Evolutionary conservation across 2,329 filamentous ascomycete genomes (phyloP), one percentile per base, ranked within the genome.

Genomic region (Stemphylium lycopersici): DNA sequence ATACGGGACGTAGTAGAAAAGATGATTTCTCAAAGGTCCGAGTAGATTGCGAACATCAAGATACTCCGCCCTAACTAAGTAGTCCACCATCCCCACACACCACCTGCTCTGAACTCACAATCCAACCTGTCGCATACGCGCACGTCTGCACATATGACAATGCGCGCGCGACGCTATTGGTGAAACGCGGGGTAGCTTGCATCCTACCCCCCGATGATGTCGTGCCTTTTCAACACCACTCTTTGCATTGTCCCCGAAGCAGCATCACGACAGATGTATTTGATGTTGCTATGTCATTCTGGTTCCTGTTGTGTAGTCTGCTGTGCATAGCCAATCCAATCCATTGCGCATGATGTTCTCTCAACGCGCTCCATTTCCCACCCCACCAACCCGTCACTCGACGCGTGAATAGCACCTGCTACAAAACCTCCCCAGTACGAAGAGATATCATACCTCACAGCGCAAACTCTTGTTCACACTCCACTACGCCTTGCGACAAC

Each of bases 171-270:
- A 51, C 39, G 36, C 44, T 22, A 55, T 48, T 48, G 42, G 8
- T 47, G 51, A 43, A 55, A 55, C 46, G 57, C 57, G 57, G 57
- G 57, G 57, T 59, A 59, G 57, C 57, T 51, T 42, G 22, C 43
- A 52, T 43, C 48, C 44, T 48, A 47, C 56, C 44, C 31, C 31
- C 41, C 43, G 34, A 52, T 52, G 18, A 36, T 52, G 32, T 46
- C 40, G 24, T 26, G n/a, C 36, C 48, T 26, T 42, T 20, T 24
- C 20, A 18, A 12, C 36, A 11, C 8, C 40, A 20, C 26, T 31
- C 24, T 10, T 10, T 41, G 39, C 15, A 6, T 34, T 15, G 12
- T 45, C 22, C 20, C 24, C 31, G 6, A 36, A n/a, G 31, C 42
- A 22, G 4, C 24, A 16, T 45, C 13, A 15, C 2, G 33, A 18